These are phyloP conservation scores for Noccaea bulbosa DNA, from an alignment of 345 rosid genomes.

Conservation along the genomic window DNA sequence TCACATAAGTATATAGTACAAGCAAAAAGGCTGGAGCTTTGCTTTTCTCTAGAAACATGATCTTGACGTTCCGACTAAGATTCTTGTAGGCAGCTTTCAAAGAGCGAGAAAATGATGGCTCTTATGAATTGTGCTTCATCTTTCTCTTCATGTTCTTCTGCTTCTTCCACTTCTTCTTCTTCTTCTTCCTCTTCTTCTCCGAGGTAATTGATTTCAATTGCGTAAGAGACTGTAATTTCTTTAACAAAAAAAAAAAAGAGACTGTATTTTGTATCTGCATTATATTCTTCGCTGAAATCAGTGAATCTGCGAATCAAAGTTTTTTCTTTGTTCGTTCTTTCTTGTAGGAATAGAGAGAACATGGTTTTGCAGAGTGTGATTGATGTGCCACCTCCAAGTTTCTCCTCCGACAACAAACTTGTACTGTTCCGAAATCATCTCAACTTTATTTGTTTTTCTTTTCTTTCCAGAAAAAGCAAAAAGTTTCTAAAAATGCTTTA, in stretches of 20 bases:
- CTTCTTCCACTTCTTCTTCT: constrained; percentile 52
- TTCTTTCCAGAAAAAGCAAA: constrained; percentile 7
- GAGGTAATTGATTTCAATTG: constrained; percentile 43
- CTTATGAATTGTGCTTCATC: constrained; percentile 51
- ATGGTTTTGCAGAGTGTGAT: constrained; percentile 50
- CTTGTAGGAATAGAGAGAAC: constrained; percentile 24
- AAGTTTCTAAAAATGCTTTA: neutral
- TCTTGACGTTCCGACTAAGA: constrained; percentile 22
- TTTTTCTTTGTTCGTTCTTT: constrained; percentile 8
- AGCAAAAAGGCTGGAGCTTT: constrained; percentile 36
- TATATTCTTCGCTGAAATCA: neutral
- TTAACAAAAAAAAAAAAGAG: neutral
- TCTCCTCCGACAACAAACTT: constrained; percentile 45
- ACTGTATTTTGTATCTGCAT: neutral
- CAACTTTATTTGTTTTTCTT: neutral
- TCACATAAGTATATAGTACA: constrained; percentile 17
- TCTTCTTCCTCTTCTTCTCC: constrained; percentile 40
- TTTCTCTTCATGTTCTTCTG: constrained; percentile 50
- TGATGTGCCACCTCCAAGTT: constrained; percentile 52
- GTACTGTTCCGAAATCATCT: constrained; percentile 49
- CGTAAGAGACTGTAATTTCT: neutral
- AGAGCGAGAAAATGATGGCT: constrained; percentile 47
- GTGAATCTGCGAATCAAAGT: neutral
- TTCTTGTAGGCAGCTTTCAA: constrained; percentile 17
- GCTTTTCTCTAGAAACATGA: constrained; percentile 20